phyloP scores from a whole-genome alignment of 306 rosid genomes.

The Pyrus pyrifolia region DNA sequence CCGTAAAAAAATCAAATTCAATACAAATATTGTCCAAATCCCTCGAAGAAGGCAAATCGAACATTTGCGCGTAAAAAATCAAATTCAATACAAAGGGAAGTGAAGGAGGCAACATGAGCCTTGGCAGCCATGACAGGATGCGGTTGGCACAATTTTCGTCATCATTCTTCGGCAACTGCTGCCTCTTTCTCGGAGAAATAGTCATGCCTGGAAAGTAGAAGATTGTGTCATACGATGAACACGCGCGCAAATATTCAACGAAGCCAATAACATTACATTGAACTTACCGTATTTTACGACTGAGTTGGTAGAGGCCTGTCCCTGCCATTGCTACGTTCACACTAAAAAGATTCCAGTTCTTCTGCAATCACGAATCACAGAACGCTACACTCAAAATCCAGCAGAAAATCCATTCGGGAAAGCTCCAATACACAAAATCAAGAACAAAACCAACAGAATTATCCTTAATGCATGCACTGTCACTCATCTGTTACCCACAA shows the following conservation, averaged over 20 bases:
- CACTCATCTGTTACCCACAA: not conserved
- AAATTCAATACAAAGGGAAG: not conserved
- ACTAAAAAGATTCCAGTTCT: constrained; percentile 91
- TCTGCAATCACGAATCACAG: constrained; percentile 45
- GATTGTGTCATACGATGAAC: not conserved
- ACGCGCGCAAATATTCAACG: not conserved
- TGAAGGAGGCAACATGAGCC: not conserved
- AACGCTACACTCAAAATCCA: not conserved
- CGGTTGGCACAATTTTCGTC: constrained; percentile 31
- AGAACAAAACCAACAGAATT: not conserved
- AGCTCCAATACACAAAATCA: not conserved
- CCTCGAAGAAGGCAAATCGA: not conserved
- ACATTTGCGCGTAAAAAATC: constrained; percentile 8
- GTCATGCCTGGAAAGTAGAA: constrained; percentile 57
- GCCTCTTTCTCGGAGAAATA: constrained; percentile 49
- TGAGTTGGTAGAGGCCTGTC: constrained; percentile 83
- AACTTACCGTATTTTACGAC: constrained; percentile 72
- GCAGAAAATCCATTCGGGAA: not conserved
- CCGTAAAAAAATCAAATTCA: not conserved
- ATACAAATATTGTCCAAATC: no score
- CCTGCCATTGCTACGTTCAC: constrained; percentile 89
- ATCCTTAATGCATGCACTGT: not conserved
- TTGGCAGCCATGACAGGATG: not conserved
- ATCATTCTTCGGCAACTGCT: constrained; percentile 60
- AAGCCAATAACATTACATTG: not conserved